Evolutionary conservation across 371 early-diverging fungal genomes (phyloP).

Genomic region (Mortierella sp.): DNA sequence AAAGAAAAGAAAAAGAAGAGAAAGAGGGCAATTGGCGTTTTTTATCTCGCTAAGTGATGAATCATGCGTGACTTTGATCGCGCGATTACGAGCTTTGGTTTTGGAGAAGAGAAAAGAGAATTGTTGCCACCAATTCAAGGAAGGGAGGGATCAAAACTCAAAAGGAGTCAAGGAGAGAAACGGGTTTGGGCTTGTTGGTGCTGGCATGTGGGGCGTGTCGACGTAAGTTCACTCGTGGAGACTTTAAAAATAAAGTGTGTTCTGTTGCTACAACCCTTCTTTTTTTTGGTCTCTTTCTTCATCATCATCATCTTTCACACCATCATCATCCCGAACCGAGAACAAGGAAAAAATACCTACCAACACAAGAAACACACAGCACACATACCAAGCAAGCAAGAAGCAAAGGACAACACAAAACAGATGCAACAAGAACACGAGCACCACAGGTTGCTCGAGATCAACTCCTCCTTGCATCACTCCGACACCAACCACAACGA

Average conservation of each 20-base stretch:
- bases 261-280: neutral
- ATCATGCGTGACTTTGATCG: constrained; percentile 4
- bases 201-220: too few relatives aligned
- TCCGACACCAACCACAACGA: neutral
- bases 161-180: neutral
- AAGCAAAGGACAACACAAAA: neutral
- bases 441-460: constrained; percentile 14
- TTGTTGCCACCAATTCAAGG: constrained; percentile 8
- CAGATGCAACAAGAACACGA: constrained; percentile 11
- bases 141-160: too few relatives aligned
- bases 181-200: too few relatives aligned
- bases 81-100: constrained; percentile 2
- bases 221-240: too few relatives aligned
- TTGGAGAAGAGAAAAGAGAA: neutral
- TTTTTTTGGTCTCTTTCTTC: neutral
- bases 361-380: neutral
- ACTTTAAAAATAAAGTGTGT: too few relatives aligned
- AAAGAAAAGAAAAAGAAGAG: neutral
- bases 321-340: neutral
- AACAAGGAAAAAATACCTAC: neutral
- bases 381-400: neutral
- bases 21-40: neutral
- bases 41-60: neutral
- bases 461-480: neutral
- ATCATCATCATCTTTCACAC: neutral